Percentiles rank a stretch among this genome's conserved stretches.
Evolutionary conservation across 768 basidiomycete genomes (phyloP).

Genomic region (Boletus rufocinnamomeus): DNA sequence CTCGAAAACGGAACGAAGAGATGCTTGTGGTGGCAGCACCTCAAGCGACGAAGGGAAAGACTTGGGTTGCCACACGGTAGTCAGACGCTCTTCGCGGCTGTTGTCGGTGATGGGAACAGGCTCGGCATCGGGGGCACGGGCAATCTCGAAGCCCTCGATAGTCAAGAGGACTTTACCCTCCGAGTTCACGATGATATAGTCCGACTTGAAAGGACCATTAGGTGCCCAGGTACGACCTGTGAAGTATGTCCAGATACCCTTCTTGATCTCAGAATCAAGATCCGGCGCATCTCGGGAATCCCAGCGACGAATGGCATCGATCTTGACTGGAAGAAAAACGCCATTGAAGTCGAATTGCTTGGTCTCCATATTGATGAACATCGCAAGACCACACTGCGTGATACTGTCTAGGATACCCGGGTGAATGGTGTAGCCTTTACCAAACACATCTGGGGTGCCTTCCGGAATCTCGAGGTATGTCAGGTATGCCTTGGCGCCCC

Average conservation of each 20-base stretch:
- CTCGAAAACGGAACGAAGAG: constrained; percentile 21
- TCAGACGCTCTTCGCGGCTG: constrained; percentile 33
- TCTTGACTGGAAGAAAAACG: constrained; percentile 35
- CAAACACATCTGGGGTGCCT: constrained; percentile 31
- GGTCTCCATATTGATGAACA: constrained; percentile 33
- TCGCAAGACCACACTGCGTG: constrained; percentile 34
- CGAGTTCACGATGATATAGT: constrained; percentile 33
- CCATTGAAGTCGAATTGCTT: constrained; percentile 36
- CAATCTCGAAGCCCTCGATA: constrained; percentile 37
- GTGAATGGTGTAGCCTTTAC: constrained; percentile 34
- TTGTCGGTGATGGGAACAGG: constrained; percentile 28
- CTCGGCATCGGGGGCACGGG: constrained; percentile 32
- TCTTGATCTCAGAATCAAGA: constrained; percentile 30
- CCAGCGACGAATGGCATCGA: constrained; percentile 34
- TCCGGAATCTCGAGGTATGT: constrained; percentile 26
- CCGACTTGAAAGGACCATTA: constrained; percentile 23
- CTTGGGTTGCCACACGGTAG: constrained; percentile 35
- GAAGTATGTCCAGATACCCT: constrained; percentile 35
- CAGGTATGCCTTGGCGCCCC: constrained; percentile 31
- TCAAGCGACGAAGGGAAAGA: constrained; percentile 25
- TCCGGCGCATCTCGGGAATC: constrained; percentile 27
- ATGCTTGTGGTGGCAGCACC: constrained; percentile 2
- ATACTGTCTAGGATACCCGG: constrained; percentile 38
- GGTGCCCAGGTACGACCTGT: constrained; percentile 27
- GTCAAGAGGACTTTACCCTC: constrained; percentile 36